Evolutionary conservation across 129 eudicot species (phyloP), one percentile per base, ranked within the genome.

Genomic region (Saussurea involucrata): DNA sequence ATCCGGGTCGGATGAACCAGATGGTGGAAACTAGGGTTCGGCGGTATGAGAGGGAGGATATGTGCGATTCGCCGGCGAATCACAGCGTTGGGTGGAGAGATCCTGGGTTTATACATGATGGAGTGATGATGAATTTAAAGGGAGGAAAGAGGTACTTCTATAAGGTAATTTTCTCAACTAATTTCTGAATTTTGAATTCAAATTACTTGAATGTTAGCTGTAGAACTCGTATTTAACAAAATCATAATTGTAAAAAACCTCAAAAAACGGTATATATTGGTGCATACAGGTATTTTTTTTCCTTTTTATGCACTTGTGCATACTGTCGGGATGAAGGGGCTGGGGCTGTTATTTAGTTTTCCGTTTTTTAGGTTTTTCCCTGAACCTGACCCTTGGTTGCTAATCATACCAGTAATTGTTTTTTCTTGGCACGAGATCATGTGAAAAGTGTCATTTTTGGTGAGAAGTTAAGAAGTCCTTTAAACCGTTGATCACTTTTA

Each of bases 61-160:
- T 95, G 97, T 95, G 99, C 75, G 90, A 92, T 86, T 68, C 87
- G 3, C 99, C 97, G 11, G 99, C 99, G 11, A 95, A 92, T 80
- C 71, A 60, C 6, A 92, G 92, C 36, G 71, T 89, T 49, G 99
- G 99, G 25, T 95, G 99, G 99, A 89, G 99, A 31, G 99, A 95
- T 83, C 99, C 99, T 6, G 99, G 99, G 77, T 92, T 71, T 78
- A 78, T 92, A 22, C 92, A 92, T 84, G 90, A 89, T 84, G 96
- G 97, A 15, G 86, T 89, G 65, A 92, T 95, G 92, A 65, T 73
- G 6, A 65, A 70, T 73, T 90, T 95, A 80, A 73, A 80, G 69
- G 81, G 80, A 5, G 96, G 96, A 18, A 85, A 81, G 73, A 86
- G 83, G 78, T 92, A 95, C 68, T 89, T 81, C 71, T 95, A 95